Base-by-base conservation (phyloP, 352 stramenopile species). In the Globisporangium polare region DNA sequence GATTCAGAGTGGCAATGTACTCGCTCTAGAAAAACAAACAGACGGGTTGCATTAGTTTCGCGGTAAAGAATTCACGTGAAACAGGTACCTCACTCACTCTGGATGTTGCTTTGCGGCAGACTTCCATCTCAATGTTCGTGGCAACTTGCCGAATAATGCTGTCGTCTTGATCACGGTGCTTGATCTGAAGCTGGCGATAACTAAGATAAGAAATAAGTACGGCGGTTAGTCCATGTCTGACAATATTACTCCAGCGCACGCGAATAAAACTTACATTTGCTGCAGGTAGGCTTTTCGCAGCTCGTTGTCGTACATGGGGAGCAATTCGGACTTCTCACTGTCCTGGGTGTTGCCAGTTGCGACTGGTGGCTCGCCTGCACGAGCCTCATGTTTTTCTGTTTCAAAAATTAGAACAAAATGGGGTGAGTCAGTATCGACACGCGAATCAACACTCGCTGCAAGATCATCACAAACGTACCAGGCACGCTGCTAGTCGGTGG, bases 121-220 rank as follows among this genome's bases (percentile, higher is more conserved):
- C 71, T 37, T 87, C 77, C 72, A 90, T 85, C 72, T 93, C 83
- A 17, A 91, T 54, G 24, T 74, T 84, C 4, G 75, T 89, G 7
- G 83, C 83, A n/a, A 88, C 60, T 24, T 85, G 68, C 0, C 79
- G 75, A 29, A 90, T 69, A 31, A 70, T 64, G 0, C 61, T 42
- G 35, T 89, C 74, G 18, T 89, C 75, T 54, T 91, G 72, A 33
- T 75, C 77, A 15, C 67, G 76, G 47, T 88, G 77, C 0, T 76
- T 87, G 37, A 71, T 77, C 47, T 85, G 74, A 33, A 91, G 65
- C 53, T 90, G 76, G 8, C 71, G 80, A 58, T 90, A 92, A 31
- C 81, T 92, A 67, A 27, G 10, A 27, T 53, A 37, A 29, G 37
- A 63, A 62, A 27, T 37, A 13, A 61, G 31, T 29, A 33, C 37